phyloP scores from a whole-genome alignment of 129 eudicot genomes.

The Helianthus annuus region DNA sequence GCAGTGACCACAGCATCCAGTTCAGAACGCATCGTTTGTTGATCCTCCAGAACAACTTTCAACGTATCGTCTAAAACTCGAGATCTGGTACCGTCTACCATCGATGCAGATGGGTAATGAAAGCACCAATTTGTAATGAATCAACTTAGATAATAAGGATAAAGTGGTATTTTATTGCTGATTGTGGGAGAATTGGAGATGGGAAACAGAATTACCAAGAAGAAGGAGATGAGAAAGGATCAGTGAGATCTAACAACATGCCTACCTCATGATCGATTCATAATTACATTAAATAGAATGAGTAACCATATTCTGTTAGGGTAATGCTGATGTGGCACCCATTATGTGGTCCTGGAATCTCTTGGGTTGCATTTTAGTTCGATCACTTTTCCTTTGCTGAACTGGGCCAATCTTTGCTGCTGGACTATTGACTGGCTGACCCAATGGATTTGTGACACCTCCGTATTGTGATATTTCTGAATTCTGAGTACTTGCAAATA shows the following conservation, averaged over 20 bases:
- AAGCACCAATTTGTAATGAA: too few relatives aligned
- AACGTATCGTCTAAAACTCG: too few relatives aligned
- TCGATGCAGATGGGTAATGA: too few relatives aligned
- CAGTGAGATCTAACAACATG: not conserved
- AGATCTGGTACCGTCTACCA: too few relatives aligned
- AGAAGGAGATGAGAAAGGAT: not conserved
- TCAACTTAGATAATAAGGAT: too few relatives aligned
- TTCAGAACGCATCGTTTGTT: too few relatives aligned
- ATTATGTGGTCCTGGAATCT: not conserved
- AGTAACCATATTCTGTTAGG: not conserved
- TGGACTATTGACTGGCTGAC: too few relatives aligned
- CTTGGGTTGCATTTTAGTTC: not conserved
- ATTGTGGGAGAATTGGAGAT: not conserved
- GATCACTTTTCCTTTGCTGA: not conserved
- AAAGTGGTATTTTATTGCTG: not conserved
- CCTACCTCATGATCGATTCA: not conserved
- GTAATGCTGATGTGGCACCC: not conserved
- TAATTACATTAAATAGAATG: not conserved
- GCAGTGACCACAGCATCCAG: too few relatives aligned
- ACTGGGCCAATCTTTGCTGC: not conserved
- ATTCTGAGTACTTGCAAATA: too few relatives aligned
- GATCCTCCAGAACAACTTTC: too few relatives aligned
- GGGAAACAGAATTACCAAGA: not conserved
- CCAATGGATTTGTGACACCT: too few relatives aligned
- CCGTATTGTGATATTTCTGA: too few relatives aligned